Base-by-base conservation (phyloP, 2,329 filamentous ascomycete genomes). In the Calonectria multiphialidica region DNA sequence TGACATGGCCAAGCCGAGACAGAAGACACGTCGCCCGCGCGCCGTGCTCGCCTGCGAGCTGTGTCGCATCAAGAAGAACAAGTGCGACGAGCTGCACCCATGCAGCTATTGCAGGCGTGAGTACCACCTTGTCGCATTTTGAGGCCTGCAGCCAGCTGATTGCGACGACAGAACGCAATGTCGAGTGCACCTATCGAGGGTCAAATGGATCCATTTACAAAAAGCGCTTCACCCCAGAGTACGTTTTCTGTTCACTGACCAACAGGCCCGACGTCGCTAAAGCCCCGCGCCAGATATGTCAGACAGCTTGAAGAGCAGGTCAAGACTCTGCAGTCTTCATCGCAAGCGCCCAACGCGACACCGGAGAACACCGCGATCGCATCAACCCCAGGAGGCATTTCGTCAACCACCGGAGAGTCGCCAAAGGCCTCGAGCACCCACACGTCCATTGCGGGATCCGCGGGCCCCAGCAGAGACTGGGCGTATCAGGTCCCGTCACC, bases 1-100 rank as follows among this genome's bases (percentile, higher is more conserved):
- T 37, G 63, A 71, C 30, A 69, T 69, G 49, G 59, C 62, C 35
- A 71, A 66, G 18, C 53, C 62, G 1, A 66, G 68, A 28, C 35
- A 35, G 16, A 71, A 62, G n/a, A 66, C 62, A n/a, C 68, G 68
- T 18, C 59, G 79, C 61, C 83, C 83, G n/a, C 83, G 85, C n/a
- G 84, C 86, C 21, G 83, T 84, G 12, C 84, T 84, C 68, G 86
- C 86, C 3, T 88, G 86, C 75, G 85, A 87, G 72, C 78, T 84
- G 35, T 88, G 86, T 77, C 81, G 86, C 64, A 72, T 80, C 57
- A 87, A 87, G 78, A 88, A 88, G 78, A 87, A 88, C 78, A 86
- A 86, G 74, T 88, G 86, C 75, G 85, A 87, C 73, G 86, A 87
- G 73, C 78, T 79, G 33, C 84, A 82, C 71, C 86, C 85, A 7